Base-by-base conservation (phyloP, 2,329 filamentous ascomycete genomes). In the Fusarium stilboides region DNA sequence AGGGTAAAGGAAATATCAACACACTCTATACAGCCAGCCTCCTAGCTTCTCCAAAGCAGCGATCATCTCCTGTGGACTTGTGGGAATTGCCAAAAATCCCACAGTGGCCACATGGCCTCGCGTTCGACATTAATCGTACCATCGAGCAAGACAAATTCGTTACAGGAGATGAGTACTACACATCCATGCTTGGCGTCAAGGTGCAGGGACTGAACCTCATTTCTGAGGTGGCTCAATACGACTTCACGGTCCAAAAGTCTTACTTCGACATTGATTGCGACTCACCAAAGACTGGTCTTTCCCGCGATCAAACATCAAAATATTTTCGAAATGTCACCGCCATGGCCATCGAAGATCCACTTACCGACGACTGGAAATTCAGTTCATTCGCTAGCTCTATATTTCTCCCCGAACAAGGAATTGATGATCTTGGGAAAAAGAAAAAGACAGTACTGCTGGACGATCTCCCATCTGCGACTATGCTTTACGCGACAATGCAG, bases 51-150 rank as follows among this genome's bases (percentile, higher is more conserved):
- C 10, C 8, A 0, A 2, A 28, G 9, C 57, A 62, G 33, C 58
- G 54, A 20, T 14, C 13, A 1, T 47, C 53, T 9, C 2, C 50
- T 8, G 34, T 26, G 6, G 65, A 68, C 15, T 36, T 65, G 3
- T 68, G 65, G 65, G 43, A 39, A 5, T 43, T 58, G 10, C 65
- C 65, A 2, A 62, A 36, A 33, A 57, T 68, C 37, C 65, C 65
- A 1, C 52, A 50, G 22, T 62, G 47, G 57, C 26, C 53, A 14
- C 10, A 34, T 1, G 14, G 4, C 3, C 8, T 36, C 3, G 24
- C 24, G 5, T 6, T n/a, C 15, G 45, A 22, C 6, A 31, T 24
- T 7, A 17, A 31, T 4, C 34, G 47, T 0, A n/a, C 19, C 0
- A 43, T 68, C 9, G 15, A 58, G 14, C 13, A 26, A 5, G 20